These are phyloP conservation scores for Pyrrhoderma noxium DNA, from an alignment of 1,284 basidiomycete species.

Conservation along the genomic window DNA sequence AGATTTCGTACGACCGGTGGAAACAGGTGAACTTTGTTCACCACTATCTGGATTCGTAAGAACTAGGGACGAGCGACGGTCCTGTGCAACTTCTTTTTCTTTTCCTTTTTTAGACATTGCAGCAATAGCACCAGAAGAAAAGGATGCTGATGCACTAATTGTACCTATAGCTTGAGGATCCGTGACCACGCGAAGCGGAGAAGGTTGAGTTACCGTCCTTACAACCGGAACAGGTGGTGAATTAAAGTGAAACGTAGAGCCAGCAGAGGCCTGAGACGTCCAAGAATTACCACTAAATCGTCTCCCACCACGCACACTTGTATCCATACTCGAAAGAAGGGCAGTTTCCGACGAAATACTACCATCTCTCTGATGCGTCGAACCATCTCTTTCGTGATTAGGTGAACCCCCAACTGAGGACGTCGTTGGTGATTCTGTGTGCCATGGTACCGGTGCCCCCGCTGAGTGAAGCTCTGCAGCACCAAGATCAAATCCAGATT, in stretches of 20 bases:
- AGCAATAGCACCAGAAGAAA: no score
- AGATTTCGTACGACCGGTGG: neutral
- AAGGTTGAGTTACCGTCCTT: neutral
- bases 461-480: neutral
- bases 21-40: neutral
- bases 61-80: slow-evolving; percentile 1
- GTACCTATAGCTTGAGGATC: neutral
- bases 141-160: no score
- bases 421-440: slow-evolving; percentile 8
- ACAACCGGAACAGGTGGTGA: no score
- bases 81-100: slow-evolving; percentile 1
- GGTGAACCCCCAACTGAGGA: slow-evolving; percentile 5
- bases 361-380: neutral
- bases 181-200: slow-evolving; percentile 9
- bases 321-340: slow-evolving; percentile 4
- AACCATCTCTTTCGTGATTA: slow-evolving; percentile 9
- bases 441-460: neutral
- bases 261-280: slow-evolving; percentile 1
- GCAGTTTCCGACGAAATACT: slow-evolving; percentile 3
- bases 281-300: slow-evolving; percentile 1
- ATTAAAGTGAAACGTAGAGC: slow-evolving; percentile 4
- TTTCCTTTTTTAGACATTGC: neutral
- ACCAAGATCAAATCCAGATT: neutral
- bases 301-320: neutral
- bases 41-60: slow-evolving; percentile 1